A percentile compares a stretch with the other conserved stretches of the same genome.
phyloP scores from a whole-genome alignment of 352 stramenopile genomes.

The Pythium phragmitis region DNA sequence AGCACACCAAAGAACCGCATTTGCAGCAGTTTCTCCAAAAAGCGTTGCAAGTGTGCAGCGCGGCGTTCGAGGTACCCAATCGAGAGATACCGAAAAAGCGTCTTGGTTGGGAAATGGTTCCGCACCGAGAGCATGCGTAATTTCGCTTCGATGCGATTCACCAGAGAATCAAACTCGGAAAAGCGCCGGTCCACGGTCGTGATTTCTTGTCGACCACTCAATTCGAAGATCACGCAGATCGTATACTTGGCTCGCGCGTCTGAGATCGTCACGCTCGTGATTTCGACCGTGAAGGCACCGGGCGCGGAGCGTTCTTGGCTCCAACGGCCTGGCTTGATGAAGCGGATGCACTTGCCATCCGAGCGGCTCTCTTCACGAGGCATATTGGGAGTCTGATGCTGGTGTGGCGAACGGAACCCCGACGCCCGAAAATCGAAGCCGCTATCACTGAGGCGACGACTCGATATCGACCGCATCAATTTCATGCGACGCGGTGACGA shows the following conservation, averaged over 20 bases:
- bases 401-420: constrained; percentile 7
- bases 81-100: constrained; percentile 59
- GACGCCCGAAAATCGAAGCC: constrained; percentile 19
- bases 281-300: constrained; percentile 70
- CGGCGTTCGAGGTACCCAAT: constrained; percentile 61
- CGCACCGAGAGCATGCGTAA: constrained; percentile 46
- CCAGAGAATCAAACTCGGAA: constrained; percentile 67
- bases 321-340: constrained; percentile 56
- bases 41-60: constrained; percentile 55
- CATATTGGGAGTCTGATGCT: neutral
- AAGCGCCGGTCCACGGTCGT: constrained; percentile 59
- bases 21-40: constrained; percentile 56
- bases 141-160: constrained; percentile 52
- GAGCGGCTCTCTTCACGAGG: neutral
- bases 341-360: constrained; percentile 53
- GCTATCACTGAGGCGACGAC: constrained; percentile 31
- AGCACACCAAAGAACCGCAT: constrained; percentile 64
- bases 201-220: constrained; percentile 39
- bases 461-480: constrained; percentile 25
- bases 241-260: constrained; percentile 52
- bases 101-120: constrained; percentile 66
- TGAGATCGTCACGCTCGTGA: constrained; percentile 50
- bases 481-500: constrained; percentile 18
- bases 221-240: constrained; percentile 64
- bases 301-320: constrained; percentile 37